Conservation (phyloP, 768 basidiomycete species). For the Tylopilus subfusipes region DNA sequence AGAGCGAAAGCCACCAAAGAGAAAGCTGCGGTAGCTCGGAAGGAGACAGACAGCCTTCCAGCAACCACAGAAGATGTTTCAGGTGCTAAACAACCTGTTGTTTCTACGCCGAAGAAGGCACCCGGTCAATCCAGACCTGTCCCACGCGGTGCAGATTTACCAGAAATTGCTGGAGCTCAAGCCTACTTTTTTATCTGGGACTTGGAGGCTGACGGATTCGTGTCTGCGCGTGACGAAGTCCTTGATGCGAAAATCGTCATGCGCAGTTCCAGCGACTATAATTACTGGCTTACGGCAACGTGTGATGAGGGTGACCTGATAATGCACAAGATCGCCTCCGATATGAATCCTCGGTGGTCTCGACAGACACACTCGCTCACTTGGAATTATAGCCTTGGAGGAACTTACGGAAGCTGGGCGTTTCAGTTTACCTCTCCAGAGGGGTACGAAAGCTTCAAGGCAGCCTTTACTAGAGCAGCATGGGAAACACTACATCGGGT, state of each 20-base stretch:
- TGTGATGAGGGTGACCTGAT: constrained; percentile 48
- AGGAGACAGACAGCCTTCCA: constrained; percentile 4
- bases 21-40: constrained; percentile 10
- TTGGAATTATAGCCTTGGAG: constrained; percentile 75
- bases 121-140: constrained; percentile 17
- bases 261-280: constrained; percentile 42
- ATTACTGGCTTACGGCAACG: constrained; percentile 58
- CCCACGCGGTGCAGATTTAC: constrained; percentile 15
- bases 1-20: constrained; percentile 17
- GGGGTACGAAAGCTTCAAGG: constrained; percentile 56
- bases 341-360: constrained; percentile 73
- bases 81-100: constrained; percentile 4
- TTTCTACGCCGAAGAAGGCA: constrained; percentile 15
- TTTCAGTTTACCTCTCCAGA: constrained; percentile 61
- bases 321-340: constrained; percentile 58
- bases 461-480: constrained; percentile 60
- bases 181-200: constrained; percentile 68
- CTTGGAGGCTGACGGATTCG: constrained; percentile 44
- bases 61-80: constrained; percentile 1
- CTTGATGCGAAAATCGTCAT: constrained; percentile 53
- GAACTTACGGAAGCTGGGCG: constrained; percentile 73
- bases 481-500: constrained; percentile 80
- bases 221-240: constrained; percentile 43
- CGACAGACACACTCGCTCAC: constrained; percentile 68
- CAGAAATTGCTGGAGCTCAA: constrained; percentile 37